Percentiles rank a stretch among this genome's conserved stretches.
Conservation (phyloP, 2,329 filamentous ascomycete species). For the Trematosphaeria pertusa region DNA sequence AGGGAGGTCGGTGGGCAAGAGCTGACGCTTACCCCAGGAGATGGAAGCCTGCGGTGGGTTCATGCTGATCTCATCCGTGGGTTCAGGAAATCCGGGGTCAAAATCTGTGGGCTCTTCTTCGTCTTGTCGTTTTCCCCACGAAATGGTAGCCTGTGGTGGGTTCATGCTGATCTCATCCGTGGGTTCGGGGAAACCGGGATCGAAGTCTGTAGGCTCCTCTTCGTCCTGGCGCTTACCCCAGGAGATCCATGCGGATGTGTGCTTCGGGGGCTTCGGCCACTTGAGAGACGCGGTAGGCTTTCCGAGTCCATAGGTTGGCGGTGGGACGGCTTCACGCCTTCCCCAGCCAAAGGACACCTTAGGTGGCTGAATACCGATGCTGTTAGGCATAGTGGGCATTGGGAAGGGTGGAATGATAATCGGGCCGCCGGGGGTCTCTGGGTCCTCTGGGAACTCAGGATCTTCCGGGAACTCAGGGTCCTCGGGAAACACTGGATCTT, state of each 20-base stretch:
- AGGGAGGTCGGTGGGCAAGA: constrained; percentile 1
- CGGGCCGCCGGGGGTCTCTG: constrained; percentile 3
- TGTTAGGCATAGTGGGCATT: constrained; percentile 12
- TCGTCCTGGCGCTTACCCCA: constrained; percentile 20
- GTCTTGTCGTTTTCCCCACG: constrained; percentile 19
- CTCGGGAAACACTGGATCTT: too few species aligned
- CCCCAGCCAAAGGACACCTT: constrained; percentile 22
- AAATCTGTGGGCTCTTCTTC: background rate
- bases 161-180: constrained; percentile 7
- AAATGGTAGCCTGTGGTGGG: constrained; percentile 12
- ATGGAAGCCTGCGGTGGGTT: constrained; percentile 11
- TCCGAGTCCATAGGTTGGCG: constrained; percentile 2
- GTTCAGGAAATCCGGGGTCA: background rate
- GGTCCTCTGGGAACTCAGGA: constrained; percentile 21
- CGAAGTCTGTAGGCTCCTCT: background rate
- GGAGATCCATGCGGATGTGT: constrained; percentile 9
- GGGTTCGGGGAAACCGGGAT: constrained; percentile 1
- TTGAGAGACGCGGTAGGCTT: constrained; percentile 1
- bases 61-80: constrained; percentile 8
- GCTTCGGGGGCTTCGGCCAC: constrained; percentile 9
- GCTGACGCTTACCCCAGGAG: constrained; percentile 15
- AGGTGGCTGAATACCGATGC: constrained; percentile 21
- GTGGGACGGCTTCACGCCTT: constrained; percentile 14
- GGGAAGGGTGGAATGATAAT: constrained; percentile 7
- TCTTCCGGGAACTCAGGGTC: constrained; percentile 5